A percentile compares a stretch with the other conserved stretches of the same genome.
Conservation (phyloP, 2,329 filamentous ascomycete genomes). For the Colletotrichum horii region DNA sequence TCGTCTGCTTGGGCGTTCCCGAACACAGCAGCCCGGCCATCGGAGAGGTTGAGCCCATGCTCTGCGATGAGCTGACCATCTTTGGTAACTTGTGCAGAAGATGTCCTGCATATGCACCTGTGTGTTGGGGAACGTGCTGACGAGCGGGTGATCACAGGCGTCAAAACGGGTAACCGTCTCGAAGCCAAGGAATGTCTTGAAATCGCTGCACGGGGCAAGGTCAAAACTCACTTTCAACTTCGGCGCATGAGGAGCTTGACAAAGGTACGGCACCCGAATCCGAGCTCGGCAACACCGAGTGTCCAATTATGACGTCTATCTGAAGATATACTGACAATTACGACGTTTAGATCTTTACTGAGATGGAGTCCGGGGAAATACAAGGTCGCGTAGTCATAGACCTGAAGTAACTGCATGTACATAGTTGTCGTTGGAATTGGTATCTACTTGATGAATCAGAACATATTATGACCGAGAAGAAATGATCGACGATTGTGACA, state of each 20-base stretch:
- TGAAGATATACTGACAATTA: background rate
- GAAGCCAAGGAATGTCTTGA: conserved; percentile 21
- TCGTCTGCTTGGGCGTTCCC: conserved; percentile 32
- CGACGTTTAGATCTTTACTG: conserved; percentile 2
- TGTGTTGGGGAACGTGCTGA: background rate
- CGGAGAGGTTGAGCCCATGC: conserved; percentile 10
- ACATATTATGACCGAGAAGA: background rate
- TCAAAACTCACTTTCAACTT: conserved; percentile 18
- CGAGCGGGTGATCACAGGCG: background rate
- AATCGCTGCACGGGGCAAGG: conserved; percentile 12
- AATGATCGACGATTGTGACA: background rate
- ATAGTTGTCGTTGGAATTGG: background rate
- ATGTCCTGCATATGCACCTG: background rate
- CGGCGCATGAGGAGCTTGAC: conserved; percentile 20
- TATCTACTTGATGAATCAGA: background rate
- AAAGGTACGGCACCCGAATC: background rate
- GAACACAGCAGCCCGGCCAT: conserved; percentile 6
- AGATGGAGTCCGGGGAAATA: conserved; percentile 17
- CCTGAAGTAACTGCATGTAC: background rate
- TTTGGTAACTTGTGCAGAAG: conserved; percentile 4
- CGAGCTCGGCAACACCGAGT: background rate
- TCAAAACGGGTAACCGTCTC: conserved; percentile 19
- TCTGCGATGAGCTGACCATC: conserved; percentile 15
- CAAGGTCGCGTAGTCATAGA: conserved; percentile 19
- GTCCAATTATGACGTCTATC: background rate